Conservation (phyloP, 2,329 filamentous ascomycete genomes). For the Ascochyta fabae region DNA sequence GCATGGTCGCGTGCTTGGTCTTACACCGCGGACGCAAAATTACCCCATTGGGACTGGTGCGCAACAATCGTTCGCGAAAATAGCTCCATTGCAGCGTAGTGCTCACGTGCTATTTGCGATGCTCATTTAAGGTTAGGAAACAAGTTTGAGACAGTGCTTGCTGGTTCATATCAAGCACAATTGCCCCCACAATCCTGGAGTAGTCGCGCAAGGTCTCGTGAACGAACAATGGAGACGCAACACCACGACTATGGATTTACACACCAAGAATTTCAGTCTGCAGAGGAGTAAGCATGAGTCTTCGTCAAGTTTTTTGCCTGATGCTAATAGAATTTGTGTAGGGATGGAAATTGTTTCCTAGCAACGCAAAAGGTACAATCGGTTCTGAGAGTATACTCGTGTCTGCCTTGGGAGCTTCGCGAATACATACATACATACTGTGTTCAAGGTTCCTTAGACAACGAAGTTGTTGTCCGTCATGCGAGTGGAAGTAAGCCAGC, state of each 20-base stretch:
- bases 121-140: not conserved
- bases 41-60: slow-evolving; percentile 1
- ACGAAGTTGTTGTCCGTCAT: slow-evolving; percentile 30
- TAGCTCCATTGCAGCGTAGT: slow-evolving; percentile 12
- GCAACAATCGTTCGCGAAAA: slow-evolving; percentile 15
- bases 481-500: not conserved
- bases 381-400: slow-evolving; percentile 9
- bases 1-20: slow-evolving; percentile 8
- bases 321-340: not conserved
- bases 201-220: not conserved
- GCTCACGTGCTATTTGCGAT: slow-evolving; percentile 10
- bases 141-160: not conserved
- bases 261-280: not conserved
- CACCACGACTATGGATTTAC: not conserved
- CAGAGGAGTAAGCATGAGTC: not conserved
- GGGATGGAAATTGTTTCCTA: not conserved
- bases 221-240: not conserved
- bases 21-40: slow-evolving; percentile 3
- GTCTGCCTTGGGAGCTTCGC: slow-evolving; percentile 31
- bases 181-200: not conserved
- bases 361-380: not conserved
- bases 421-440: slow-evolving; percentile 27
- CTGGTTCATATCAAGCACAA: not conserved
- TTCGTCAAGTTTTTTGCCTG: not conserved
- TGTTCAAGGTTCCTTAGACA: slow-evolving; percentile 25